phyloP scores from a whole-genome alignment of 768 basidiomycete species.

The Mycena maculata region DNA sequence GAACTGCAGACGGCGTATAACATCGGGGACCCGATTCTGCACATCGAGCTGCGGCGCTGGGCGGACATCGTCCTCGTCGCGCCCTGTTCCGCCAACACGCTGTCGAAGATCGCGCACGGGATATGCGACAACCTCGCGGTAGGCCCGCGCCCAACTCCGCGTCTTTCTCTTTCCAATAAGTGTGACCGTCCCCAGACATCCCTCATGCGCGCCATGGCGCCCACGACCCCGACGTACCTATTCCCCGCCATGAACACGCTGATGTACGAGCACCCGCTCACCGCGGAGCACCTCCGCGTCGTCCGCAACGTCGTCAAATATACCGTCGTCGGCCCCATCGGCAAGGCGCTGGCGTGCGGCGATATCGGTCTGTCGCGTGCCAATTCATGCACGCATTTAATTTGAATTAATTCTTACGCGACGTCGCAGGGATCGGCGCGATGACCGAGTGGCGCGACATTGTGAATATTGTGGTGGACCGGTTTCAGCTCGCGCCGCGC shows the following conservation, averaged over 20 bases:
- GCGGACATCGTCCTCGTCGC: slow-evolving; percentile 95
- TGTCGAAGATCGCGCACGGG: slow-evolving; percentile 92
- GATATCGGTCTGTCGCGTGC: slow-evolving; percentile 74
- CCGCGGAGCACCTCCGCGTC: slow-evolving; percentile 81
- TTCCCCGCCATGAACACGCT: slow-evolving; percentile 99
- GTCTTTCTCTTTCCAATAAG: neutral
- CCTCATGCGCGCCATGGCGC: slow-evolving; percentile 84
- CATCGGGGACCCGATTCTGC: slow-evolving; percentile 92
- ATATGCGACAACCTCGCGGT: slow-evolving; percentile 93
- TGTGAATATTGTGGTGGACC: slow-evolving; percentile 74
- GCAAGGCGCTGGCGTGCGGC: slow-evolving; percentile 90
- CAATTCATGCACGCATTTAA: neutral
- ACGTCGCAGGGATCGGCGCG: slow-evolving; percentile 79
- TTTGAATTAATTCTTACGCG: neutral
- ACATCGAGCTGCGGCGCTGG: slow-evolving; percentile 95
- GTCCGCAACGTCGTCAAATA: slow-evolving; percentile 84
- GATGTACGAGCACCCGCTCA: slow-evolving; percentile 97
- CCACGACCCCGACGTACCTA: slow-evolving; percentile 86
- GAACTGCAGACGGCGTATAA: slow-evolving; percentile 77
- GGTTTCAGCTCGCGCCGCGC: slow-evolving; percentile 49
- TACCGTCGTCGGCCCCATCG: slow-evolving; percentile 86
- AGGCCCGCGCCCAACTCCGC: no score
- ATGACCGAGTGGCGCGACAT: slow-evolving; percentile 98
- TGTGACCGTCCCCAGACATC: slow-evolving; percentile 62
- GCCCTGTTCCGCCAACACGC: slow-evolving; percentile 96